Percentiles rank a stretch among this genome's conserved stretches.
These are phyloP conservation scores for Ceratobasidium sp. DNA, from an alignment of 1,284 basidiomycete species.

Conservation along the genomic window DNA sequence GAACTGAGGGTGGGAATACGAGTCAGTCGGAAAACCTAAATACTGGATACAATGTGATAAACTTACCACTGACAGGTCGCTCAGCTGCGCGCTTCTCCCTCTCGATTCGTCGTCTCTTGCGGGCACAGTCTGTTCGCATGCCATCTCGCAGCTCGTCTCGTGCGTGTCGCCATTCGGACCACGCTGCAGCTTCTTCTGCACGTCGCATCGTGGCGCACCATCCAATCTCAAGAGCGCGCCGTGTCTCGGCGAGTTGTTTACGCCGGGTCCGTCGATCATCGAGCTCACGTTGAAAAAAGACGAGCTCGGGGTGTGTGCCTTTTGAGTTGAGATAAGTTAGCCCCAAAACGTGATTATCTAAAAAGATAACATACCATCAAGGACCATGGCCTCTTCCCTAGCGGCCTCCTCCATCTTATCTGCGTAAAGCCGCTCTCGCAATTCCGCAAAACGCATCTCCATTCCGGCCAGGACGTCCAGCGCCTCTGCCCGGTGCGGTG, in stretches of 20 bases:
- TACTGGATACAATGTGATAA: neutral
- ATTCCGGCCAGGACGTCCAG: slow-evolving; percentile 81
- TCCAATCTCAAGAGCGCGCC: slow-evolving; percentile 73
- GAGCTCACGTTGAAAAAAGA: slow-evolving; percentile 81
- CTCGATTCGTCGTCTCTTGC: slow-evolving; percentile 83
- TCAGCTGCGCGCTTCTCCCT: slow-evolving; percentile 72
- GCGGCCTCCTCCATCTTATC: slow-evolving; percentile 85
- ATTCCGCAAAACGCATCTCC: slow-evolving; percentile 80
- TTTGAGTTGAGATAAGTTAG: slow-evolving; percentile 45
- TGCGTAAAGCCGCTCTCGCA: slow-evolving; percentile 79
- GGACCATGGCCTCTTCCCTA: slow-evolving; percentile 79
- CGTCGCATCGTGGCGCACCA: slow-evolving; percentile 70
- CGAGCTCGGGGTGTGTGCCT: slow-evolving; percentile 87
- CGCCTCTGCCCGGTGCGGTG: slow-evolving; percentile 82
- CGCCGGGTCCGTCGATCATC: slow-evolving; percentile 79
- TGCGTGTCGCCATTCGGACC: slow-evolving; percentile 83
- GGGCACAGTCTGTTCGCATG: slow-evolving; percentile 85
- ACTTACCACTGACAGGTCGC: slow-evolving; percentile 35
- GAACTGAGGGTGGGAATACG: slow-evolving; percentile 3
- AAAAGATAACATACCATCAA: slow-evolving; percentile 66
- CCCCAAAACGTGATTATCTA: neutral
- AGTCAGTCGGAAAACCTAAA: neutral
- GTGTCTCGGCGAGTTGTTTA: slow-evolving; percentile 76
- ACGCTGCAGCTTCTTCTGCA: slow-evolving; percentile 73
- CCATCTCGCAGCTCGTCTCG: slow-evolving; percentile 82